Percentiles rank a stretch among this genome's conserved stretches.
Evolutionary conservation across 805 yeast genomes (phyloP).

Genomic region (Komagataella pseudopastoris): DNA sequence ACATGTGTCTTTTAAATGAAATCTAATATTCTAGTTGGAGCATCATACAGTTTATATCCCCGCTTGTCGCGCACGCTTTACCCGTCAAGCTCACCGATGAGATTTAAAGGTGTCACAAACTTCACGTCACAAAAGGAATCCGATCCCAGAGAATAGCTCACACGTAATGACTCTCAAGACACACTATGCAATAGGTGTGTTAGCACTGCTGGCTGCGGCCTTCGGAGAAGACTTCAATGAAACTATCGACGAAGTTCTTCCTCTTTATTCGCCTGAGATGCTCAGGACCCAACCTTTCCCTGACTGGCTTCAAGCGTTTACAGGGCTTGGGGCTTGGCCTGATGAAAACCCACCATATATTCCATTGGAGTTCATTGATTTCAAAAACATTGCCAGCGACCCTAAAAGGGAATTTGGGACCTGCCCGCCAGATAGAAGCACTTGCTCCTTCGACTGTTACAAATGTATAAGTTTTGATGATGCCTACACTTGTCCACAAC

Average conservation of each 20-base stretch:
- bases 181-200: background rate
- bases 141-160: background rate
- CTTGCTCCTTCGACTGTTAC: constrained; percentile 80
- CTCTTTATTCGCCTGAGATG: background rate
- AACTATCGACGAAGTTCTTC: background rate
- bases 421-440: constrained; percentile 37
- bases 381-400: constrained; percentile 34
- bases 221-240: background rate
- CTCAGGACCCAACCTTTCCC: constrained; percentile 36
- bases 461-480: constrained; percentile 71
- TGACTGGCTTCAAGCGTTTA: constrained; percentile 60
- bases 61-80: background rate
- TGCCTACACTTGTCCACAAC: constrained; percentile 53
- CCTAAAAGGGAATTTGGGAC: constrained; percentile 39
- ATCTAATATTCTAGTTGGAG: background rate
- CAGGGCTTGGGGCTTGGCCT: constrained; percentile 77
- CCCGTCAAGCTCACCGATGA: too few relatives aligned
- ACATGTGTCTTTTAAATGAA: background rate
- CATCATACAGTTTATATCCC: background rate
- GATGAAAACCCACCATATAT: constrained; percentile 79
- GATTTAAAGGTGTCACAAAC: too few relatives aligned
- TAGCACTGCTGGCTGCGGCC: background rate
- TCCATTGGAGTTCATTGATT: constrained; percentile 59
- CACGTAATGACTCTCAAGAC: background rate
- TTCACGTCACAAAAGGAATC: background rate